Percentiles rank a stretch among this genome's conserved stretches.
Conservation (phyloP, 345 rosid species). For the Diplotaxis tenuifolia region DNA sequence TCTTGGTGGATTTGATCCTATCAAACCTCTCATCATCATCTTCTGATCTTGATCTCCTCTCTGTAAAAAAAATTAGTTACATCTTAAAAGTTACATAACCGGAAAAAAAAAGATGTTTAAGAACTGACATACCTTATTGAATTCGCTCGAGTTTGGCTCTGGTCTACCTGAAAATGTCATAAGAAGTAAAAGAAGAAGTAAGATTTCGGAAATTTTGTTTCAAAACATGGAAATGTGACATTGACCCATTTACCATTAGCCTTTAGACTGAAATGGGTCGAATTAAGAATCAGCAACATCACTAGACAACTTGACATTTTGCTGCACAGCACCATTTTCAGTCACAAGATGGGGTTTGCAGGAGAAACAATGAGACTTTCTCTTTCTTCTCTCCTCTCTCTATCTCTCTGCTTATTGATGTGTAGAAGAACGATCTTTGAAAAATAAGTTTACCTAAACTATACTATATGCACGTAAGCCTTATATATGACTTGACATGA, state of each 20-base stretch:
- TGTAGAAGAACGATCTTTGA: conserved; percentile 22
- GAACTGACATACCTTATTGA: conserved; percentile 47
- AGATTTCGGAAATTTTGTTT: background rate
- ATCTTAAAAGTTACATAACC: background rate
- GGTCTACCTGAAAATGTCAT: conserved; percentile 54
- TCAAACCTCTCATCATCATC: conserved; percentile 50
- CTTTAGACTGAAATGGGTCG: conserved; percentile 48
- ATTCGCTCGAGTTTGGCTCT: conserved; percentile 36
- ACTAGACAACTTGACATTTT: conserved; percentile 40
- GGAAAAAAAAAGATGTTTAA: background rate
- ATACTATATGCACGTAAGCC: conserved; percentile 10
- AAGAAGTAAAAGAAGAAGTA: conserved; percentile 8
- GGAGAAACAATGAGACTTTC: conserved; percentile 20
- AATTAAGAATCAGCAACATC: conserved; percentile 48
- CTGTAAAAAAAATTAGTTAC: background rate
- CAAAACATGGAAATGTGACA: conserved; percentile 23
- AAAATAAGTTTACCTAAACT: conserved; percentile 11
- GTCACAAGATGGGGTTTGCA: conserved; percentile 16
- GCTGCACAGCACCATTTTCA: conserved; percentile 38
- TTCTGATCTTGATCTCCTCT: conserved; percentile 30
- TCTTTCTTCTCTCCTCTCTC: conserved; percentile 3
- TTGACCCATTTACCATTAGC: conserved; percentile 55
- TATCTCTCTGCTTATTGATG: conserved; percentile 2
- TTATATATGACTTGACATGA: conserved; percentile 30
- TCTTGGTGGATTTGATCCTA: conserved; percentile 93